Evolutionary conservation across 495 filamentous ascomycete species (phyloP), one percentile per base, ranked within the genome.

Genomic region (Terfezia boudieri): DNA sequence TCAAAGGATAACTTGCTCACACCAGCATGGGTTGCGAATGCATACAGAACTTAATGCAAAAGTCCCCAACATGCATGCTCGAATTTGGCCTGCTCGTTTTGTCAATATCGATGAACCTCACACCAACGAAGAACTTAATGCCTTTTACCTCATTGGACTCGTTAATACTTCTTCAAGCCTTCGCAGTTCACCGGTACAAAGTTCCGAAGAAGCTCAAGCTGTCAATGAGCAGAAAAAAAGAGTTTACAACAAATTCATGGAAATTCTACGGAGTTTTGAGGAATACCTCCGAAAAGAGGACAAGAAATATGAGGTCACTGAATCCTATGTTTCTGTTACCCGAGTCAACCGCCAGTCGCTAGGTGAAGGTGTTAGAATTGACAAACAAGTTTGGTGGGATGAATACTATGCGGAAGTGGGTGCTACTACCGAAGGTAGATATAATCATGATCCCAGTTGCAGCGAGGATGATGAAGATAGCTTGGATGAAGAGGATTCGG

Each of bases 1-100:
- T 36, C 12, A 56, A 8, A 36, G 37, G 9, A 9, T 17, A 32
- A 36, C 63, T 66, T 56, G 65, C 49, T 14, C 36, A 22, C 35
- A 38, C 26, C 37, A 1, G 26, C 26, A 20, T 20, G 20, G n/a
- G 20, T 32, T 32, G 0, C 26, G 26, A 4, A 32, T 7, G 26
- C 26, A 9, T 14, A 20, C n/a, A 73, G 76, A 75, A 57, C 59
- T 80, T 37, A 61, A 70, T 52, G 68, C 67, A 32, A 67, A 67
- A 11, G 59, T 71, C 16, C 69, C 73, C 10, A 59, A 64, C 1
- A 52, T 78, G 23, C 60, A 73, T 49, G 71, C 69, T 11, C 68
- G 74, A 36, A 73, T 78, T 22, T 80, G 77, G 77, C 77, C 77
- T 10, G 72, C 66, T 23, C 64, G 75, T 11, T 80, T 79, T 51